These are phyloP conservation scores for Akebia trifoliata DNA, from an alignment of 164 flowering plant genomes.

Conservation along the genomic window DNA sequence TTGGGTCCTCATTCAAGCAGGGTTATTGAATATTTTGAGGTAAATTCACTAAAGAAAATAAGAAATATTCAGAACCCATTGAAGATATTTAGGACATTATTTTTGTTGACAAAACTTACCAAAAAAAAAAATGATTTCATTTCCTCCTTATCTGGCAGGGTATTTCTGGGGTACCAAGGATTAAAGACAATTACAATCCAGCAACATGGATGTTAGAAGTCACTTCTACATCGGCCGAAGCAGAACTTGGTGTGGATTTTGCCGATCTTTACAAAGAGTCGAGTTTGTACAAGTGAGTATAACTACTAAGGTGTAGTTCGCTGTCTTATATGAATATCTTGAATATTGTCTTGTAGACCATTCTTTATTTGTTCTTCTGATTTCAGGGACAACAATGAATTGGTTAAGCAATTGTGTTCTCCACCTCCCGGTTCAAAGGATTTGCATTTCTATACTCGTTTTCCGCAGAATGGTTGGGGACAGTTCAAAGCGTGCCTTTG, in stretches of 20 bases:
- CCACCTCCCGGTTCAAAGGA: conserved; percentile 39
- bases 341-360: not conserved
- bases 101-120: not conserved
- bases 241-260: conserved; percentile 38
- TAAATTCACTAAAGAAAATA: conserved; percentile 13
- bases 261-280: conserved; percentile 37
- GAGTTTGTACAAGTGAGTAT: conserved; percentile 29
- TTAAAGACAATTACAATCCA: conserved; percentile 46
- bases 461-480: conserved; percentile 34
- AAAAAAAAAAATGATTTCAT: not conserved
- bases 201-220: conserved; percentile 60
- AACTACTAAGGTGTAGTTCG: not conserved
- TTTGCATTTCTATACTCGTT: conserved; percentile 35
- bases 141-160: conserved; percentile 18
- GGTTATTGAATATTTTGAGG: conserved; percentile 66
- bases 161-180: conserved; percentile 41
- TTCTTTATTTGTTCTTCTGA: not conserved
- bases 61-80: too few species aligned
- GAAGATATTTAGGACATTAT: too few species aligned
- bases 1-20: conserved; percentile 49
- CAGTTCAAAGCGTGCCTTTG: conserved; percentile 50
- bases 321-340: not conserved
- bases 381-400: conserved; percentile 14
- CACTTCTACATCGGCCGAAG: conserved; percentile 35
- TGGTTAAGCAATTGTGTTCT: conserved; percentile 17